Base-by-base conservation (phyloP, 2,329 filamentous ascomycete genomes). In the Ilyonectria sp. region DNA sequence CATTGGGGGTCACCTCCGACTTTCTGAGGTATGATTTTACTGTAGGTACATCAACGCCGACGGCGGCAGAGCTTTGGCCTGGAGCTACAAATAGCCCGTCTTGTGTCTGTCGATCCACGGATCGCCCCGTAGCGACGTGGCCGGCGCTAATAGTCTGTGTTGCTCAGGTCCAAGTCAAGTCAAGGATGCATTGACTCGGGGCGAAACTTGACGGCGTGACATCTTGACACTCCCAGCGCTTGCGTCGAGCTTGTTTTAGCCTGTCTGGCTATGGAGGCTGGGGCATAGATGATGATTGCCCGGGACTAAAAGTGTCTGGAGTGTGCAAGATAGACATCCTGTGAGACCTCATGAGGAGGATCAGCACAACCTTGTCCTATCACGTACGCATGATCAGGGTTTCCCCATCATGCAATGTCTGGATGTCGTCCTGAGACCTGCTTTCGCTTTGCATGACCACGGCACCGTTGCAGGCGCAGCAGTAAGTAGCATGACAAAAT, bases 371-470 rank as follows among this genome's bases (percentile, higher is more conserved):
- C 15, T 6, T 53, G 26, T 26, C 35, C 35, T 31, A 44, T 52
- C 47, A 37, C 15, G 9, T 26, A 53, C 53, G 23, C 56, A 54
- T 56, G 33, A 50, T 56, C 43, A n/a, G 23, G n/a, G 19, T 60
- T 29, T 31, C 44, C 33, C 35, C 40, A 29, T 33, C 29, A 43
- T 65, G 62, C 62, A 52, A 55, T 60, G 4, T 31, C n/a, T 19
- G 21, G 29, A 40, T 49, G n/a, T 21, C 52, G 43, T 43, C 49
- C 62, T 60, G 43, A 65, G 62, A 65, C 62, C 56, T 33, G 62
- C 56, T 40, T 44, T 57, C 43, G 50, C 56, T 37, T 44, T 57
- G 40, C 60, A 63, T 44, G 29, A 26, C 60, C 15, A 31, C 50
- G 44, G 3, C 50, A 37, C 21, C 13, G 23, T 61, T 61, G 29